A percentile compares a stretch with the other conserved stretches of the same genome.
Conservation (phyloP, 2,329 filamentous ascomycete genomes). For the Paraphoma chrysanthemicola region DNA sequence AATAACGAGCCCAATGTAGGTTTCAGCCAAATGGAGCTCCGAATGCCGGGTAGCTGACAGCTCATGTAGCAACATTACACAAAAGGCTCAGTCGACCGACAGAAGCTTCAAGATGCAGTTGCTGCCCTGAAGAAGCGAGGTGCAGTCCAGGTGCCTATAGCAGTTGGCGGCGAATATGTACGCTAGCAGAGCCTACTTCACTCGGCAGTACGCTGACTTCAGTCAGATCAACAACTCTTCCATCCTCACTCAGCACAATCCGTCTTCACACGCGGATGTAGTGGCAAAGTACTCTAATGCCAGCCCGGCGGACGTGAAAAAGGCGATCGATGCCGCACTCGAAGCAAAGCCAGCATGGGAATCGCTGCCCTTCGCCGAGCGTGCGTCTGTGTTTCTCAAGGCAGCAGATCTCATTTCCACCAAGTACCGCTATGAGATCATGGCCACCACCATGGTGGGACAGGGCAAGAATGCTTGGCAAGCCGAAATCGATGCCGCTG, state of each 20-base stretch:
- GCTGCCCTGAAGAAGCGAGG: conserved; percentile 71
- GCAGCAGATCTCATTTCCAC: conserved; percentile 87
- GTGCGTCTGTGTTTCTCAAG: conserved; percentile 93
- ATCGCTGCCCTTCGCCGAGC: conserved; percentile 83
- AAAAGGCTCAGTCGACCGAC: conserved; percentile 81
- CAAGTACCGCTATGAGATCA: conserved; percentile 96
- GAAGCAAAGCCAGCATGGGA: conserved; percentile 89
- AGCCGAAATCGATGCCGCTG: conserved; percentile 96
- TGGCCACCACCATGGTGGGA: conserved; percentile 94
- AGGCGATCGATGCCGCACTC: conserved; percentile 83
- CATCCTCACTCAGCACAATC: conserved; percentile 77
- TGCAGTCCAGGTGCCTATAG: conserved; percentile 79
- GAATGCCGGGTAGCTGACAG: conserved; percentile 4
- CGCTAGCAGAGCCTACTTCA: conserved; percentile 22
- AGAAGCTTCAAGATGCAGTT: conserved; percentile 76
- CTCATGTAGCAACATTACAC: conserved; percentile 78
- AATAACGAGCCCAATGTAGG: conserved; percentile 95
- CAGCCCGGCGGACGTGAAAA: conserved; percentile 74
- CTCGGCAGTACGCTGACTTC: not conserved
- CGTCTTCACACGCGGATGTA: conserved; percentile 76
- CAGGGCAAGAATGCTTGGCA: conserved; percentile 99
- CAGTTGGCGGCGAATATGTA: conserved; percentile 84
- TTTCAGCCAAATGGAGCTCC: not conserved
- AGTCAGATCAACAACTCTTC: conserved; percentile 70
- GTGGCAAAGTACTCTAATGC: conserved; percentile 89